These are phyloP conservation scores for Oryza longistaminata DNA, from an alignment of 176 grass and related monocot genomes.

Conservation along the genomic window DNA sequence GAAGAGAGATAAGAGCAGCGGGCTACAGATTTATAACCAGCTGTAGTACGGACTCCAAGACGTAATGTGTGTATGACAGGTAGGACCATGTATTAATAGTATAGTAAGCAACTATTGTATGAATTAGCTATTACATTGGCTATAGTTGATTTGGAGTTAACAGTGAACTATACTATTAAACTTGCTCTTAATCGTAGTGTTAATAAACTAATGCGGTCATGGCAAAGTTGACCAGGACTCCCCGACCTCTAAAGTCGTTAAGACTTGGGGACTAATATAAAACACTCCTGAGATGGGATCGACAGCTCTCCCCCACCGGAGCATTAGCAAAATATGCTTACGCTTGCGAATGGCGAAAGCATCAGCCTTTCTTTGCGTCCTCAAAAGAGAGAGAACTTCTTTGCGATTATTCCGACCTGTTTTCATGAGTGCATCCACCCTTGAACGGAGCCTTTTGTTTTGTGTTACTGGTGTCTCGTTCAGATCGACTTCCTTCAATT, in stretches of 20 bases:
- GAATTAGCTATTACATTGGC: no score
- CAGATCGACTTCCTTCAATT: constrained; percentile 87
- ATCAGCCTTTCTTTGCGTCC: background rate
- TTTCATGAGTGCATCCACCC: constrained; percentile 78
- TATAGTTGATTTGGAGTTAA: no score
- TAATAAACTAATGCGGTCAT: background rate
- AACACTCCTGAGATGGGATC: background rate
- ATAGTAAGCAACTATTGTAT: no score
- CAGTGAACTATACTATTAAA: no score
- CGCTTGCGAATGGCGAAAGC: background rate
- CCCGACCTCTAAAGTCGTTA: background rate
- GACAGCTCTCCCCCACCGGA: background rate
- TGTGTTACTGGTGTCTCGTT: constrained; percentile 84
- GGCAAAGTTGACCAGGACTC: constrained; percentile 15
- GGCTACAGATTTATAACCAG: no score
- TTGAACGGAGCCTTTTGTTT: constrained; percentile 79
- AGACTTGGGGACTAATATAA: background rate
- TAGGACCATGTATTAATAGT: no score
- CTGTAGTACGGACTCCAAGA: no score
- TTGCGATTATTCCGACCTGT: constrained; percentile 18
- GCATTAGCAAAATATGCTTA: background rate
- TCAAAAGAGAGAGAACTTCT: no score
- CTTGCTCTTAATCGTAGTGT: no score
- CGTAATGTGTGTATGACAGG: no score
- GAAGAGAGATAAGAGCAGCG: no score